Percentiles rank a stretch among this genome's conserved stretches.
Evolutionary conservation across 2,329 filamentous ascomycete species (phyloP).

Genomic region (Apiospora kogelbergensis): DNA sequence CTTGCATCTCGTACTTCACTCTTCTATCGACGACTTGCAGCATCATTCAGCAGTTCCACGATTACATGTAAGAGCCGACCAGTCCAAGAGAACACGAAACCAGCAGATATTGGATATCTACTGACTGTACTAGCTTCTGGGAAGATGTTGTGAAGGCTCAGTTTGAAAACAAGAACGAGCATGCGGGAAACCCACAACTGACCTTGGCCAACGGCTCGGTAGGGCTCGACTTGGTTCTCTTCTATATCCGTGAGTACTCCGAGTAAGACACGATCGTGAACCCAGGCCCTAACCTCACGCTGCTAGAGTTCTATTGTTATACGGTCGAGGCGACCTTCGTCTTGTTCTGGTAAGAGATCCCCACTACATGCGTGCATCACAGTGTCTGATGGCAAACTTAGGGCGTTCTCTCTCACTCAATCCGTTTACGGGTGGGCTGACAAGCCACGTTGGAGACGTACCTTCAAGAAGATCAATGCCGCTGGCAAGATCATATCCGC

Average conservation of each 20-base stretch:
- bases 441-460: slow-evolving; percentile 8
- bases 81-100: not conserved
- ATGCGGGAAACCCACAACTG: slow-evolving; percentile 16
- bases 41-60: slow-evolving; percentile 20
- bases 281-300: not conserved
- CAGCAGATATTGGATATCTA: too few species aligned
- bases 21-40: slow-evolving; percentile 18
- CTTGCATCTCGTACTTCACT: slow-evolving; percentile 20
- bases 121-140: slow-evolving; percentile 15
- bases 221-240: slow-evolving; percentile 18
- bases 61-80: slow-evolving; percentile 15
- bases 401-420: slow-evolving; percentile 18
- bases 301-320: slow-evolving; percentile 16
- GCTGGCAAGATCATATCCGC: slow-evolving; percentile 17
- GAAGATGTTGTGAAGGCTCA: slow-evolving; percentile 15
- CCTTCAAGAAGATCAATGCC: slow-evolving; percentile 12
- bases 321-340: slow-evolving; percentile 16
- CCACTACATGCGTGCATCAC: not conserved
- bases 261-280: not conserved
- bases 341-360: not conserved
- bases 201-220: slow-evolving; percentile 14
- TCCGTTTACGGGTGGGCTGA: slow-evolving; percentile 18
- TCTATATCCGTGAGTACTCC: slow-evolving; percentile 19
- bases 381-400: not conserved
- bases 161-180: slow-evolving; percentile 13